Conservation (phyloP, 1,284 basidiomycete genomes). For the Volvariella surrecta region DNA sequence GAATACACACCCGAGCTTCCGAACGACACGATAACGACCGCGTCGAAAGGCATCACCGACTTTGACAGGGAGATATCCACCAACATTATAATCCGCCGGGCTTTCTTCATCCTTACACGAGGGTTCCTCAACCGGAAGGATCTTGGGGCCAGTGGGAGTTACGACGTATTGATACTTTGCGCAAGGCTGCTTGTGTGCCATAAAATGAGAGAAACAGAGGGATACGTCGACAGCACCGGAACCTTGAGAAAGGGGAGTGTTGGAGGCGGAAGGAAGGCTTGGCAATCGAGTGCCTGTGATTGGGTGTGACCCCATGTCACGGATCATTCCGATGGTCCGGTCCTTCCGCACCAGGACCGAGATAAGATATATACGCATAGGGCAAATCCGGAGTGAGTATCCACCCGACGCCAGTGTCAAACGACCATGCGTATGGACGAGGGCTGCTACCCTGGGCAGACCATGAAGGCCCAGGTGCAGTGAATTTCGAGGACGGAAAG, state of each 20-base stretch:
- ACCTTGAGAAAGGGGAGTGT: slow-evolving; percentile 1
- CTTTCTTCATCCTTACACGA: slow-evolving; percentile 68
- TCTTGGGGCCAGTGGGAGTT: slow-evolving; percentile 57
- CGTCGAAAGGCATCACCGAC: slow-evolving; percentile 76
- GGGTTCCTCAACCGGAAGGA: slow-evolving; percentile 56
- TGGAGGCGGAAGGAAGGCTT: slow-evolving; percentile 4
- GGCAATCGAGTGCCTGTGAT: neutral
- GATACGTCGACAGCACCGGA: slow-evolving; percentile 9
- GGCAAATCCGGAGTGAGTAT: too few relatives aligned
- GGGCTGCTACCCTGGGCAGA: too few relatives aligned
- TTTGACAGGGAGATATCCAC: slow-evolving; percentile 75
- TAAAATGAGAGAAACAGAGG: slow-evolving; percentile 22
- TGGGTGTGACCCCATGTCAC: neutral
- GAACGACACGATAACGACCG: slow-evolving; percentile 68
- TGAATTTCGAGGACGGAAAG: too few relatives aligned
- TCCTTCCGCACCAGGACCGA: neutral
- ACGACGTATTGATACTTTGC: slow-evolving; percentile 69
- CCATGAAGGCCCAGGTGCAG: too few relatives aligned
- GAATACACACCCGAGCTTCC: slow-evolving; percentile 69
- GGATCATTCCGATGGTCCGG: neutral
- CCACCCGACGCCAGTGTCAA: too few relatives aligned
- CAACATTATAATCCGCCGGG: slow-evolving; percentile 71
- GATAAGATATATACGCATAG: neutral
- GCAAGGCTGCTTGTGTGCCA: slow-evolving; percentile 59
- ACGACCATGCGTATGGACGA: too few relatives aligned